A percentile compares a stretch with the other conserved stretches of the same genome.
Conservation (phyloP, 179 eudicot species). For the Gypsophila paniculata region DNA sequence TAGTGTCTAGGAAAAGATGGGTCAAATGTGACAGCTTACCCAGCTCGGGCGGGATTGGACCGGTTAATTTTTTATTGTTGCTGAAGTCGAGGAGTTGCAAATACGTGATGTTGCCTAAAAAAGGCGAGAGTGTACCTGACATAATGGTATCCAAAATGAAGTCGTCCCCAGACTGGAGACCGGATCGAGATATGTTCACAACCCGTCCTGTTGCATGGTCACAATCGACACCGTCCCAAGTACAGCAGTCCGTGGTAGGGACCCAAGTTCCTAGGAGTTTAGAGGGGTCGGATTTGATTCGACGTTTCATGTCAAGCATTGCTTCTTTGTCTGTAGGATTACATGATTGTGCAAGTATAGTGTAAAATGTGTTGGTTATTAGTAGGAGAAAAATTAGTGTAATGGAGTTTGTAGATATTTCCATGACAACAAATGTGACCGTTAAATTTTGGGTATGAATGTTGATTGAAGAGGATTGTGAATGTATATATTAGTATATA, state of each 20-base stretch:
- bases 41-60: slow-evolving; percentile 55
- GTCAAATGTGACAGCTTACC: slow-evolving; percentile 46
- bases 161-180: slow-evolving; percentile 47
- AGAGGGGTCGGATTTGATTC: slow-evolving; percentile 65
- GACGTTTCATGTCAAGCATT: slow-evolving; percentile 46
- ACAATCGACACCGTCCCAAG: slow-evolving; percentile 69
- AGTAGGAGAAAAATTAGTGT: slow-evolving; percentile 18
- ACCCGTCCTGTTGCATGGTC: slow-evolving; percentile 49
- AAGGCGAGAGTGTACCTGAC: slow-evolving; percentile 66
- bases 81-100: slow-evolving; percentile 64
- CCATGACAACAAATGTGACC: slow-evolving; percentile 18
- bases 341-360: slow-evolving; percentile 38
- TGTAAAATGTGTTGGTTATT: neutral
- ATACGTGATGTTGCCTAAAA: slow-evolving; percentile 53
- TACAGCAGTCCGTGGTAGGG: slow-evolving; percentile 64
- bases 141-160: slow-evolving; percentile 57
- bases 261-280: slow-evolving; percentile 50
- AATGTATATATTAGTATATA: neutral
- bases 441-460: slow-evolving; percentile 12
- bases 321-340: slow-evolving; percentile 57
- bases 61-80: slow-evolving; percentile 45
- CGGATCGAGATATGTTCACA: slow-evolving; percentile 55
- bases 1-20: slow-evolving; percentile 46
- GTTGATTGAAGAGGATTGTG: neutral
- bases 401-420: slow-evolving; percentile 9